Base-by-base conservation (phyloP, 148 eudicot species). In the Salicornia ramosissima region DNA sequence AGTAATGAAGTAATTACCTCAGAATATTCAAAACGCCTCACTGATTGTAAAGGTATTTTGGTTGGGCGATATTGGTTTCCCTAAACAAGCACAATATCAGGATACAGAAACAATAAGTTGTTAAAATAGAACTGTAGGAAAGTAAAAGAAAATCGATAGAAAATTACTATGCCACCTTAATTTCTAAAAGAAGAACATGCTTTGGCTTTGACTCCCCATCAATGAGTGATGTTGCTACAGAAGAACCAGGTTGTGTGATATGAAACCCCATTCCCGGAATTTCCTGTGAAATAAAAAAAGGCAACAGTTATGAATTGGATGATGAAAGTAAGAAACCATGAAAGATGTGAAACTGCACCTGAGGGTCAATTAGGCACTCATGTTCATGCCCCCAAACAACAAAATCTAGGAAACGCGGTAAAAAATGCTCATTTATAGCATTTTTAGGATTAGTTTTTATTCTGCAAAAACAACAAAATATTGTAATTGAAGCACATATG, bases 351-450 rank as follows among this genome's bases (percentile, higher is more conserved):
- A 59, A 50, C 24, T 65, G 71, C 66, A 93, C 99, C 97, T 94
- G 96, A 66, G 99, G 99, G 67, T 91, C 97, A 84, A 91, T 79
- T 76, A 94, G 87, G 80, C 99, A 90, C 85, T 94, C 99, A 74
- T 94, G 99, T 74, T 94, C 99, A 81, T 94, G 99, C n/a, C 99
- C 99, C 99, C 99, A 94, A 67, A 94, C 96, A 46, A 94, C 79
- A 72, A 94, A 94, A 78, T 94, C 99, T 82, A 94, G 86, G 78
- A 94, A 94, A 11, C 97, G 79, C 7, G 99, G 99, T 72, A 94
- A 76, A 67, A 94, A 91, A 74, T 94, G 99, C 83, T 94, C 99
- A 82, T 87, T 94, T 77, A 94, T 94, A 10, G 99, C 99, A 82
- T 94, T 94, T 83, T 94, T 94, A n/a, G 97, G 96, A 85, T 91